Evolutionary conservation across 257 asterid species (phyloP), one percentile per base, ranked within the genome.

Genomic region (Mentha longifolia): DNA sequence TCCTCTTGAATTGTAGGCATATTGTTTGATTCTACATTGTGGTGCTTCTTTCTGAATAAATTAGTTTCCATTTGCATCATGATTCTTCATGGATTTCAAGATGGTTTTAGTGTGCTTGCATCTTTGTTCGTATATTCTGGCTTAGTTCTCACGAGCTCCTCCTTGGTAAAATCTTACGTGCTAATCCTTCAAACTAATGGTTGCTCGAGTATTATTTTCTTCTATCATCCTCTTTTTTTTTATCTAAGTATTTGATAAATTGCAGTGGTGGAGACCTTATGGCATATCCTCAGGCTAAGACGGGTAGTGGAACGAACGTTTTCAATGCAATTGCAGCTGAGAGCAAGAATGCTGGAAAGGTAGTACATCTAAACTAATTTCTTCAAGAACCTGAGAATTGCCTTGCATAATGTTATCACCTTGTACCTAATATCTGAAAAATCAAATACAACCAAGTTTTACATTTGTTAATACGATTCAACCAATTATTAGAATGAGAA

Each of bases 291-390:
- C 61, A 50, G 61, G 61, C 72, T 33, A 67, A 67, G 61, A 16
- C 49, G 6, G 61, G 19, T 30, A 30, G n/a, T 49, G 60, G 61
- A n/a, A 30, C 33, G 49, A 67, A 46, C 45, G n/a, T 28, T 46
- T 13, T 46, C 30, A 65, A 28, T 42, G 54, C 68, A 63, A 19
- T 39, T 6, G 20, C 8, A 13, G 42, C 42, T 2, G 13, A 42
- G 47, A 42, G 63, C 19, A 57, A 78, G 81, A 91, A 83, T 68
- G 89, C 91, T 76, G 84, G 80, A 77, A 88, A 89, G 77, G 96
- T 93, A 57, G 94, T 93, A 59, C 94, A 91, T 58, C 97, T 95
- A 89, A 74, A 86, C 89, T 17, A 89, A 91, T 76, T 93, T 91
- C 78, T 76, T 93, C 82, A 91, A 82, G 81, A 85, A 78, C 76